Conservation (phyloP, 1,284 basidiomycete genomes). For the Austroboletus rostrupii region DNA sequence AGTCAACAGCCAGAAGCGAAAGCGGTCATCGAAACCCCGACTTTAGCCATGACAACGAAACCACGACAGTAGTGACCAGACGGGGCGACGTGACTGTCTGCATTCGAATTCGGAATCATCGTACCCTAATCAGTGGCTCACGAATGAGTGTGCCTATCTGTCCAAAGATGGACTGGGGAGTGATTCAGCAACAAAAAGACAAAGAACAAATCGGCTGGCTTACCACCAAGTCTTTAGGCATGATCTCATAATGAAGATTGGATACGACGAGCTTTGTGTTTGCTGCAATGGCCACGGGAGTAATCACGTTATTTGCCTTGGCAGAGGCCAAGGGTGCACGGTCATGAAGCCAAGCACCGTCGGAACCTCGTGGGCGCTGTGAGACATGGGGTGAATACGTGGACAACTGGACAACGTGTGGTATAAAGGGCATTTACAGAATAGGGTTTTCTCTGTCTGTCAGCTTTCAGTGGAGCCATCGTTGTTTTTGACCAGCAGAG, state of each 20-base stretch:
- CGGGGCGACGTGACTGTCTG: slow-evolving; percentile 34
- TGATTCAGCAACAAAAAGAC: background rate
- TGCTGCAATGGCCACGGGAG: slow-evolving; percentile 29
- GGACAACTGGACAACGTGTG: background rate
- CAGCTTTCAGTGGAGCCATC: slow-evolving; percentile 23
- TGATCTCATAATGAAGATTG: slow-evolving; percentile 93
- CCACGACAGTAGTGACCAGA: slow-evolving; percentile 33
- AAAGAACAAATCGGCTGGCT: slow-evolving; percentile 24
- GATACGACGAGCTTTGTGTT: slow-evolving; percentile 76
- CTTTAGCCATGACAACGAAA: slow-evolving; percentile 23
- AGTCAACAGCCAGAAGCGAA: slow-evolving; percentile 38
- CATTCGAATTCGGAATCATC: slow-evolving; percentile 65
- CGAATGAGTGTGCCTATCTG: slow-evolving; percentile 88
- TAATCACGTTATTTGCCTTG: slow-evolving; percentile 23
- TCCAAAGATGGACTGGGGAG: slow-evolving; percentile 78
- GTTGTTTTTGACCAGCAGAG: background rate
- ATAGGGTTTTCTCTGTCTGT: slow-evolving; percentile 28
- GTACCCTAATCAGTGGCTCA: slow-evolving; percentile 93
- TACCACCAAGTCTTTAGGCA: slow-evolving; percentile 83
- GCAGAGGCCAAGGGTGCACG: slow-evolving; percentile 49
- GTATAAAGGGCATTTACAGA: slow-evolving; percentile 13
- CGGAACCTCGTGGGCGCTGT: slow-evolving; percentile 34
- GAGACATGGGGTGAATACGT: background rate
- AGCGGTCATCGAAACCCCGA: slow-evolving; percentile 35
- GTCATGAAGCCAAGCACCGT: slow-evolving; percentile 73